These are phyloP conservation scores for Aphanomyces cochlioides DNA, from an alignment of 352 stramenopile genomes.

Conservation along the genomic window DNA sequence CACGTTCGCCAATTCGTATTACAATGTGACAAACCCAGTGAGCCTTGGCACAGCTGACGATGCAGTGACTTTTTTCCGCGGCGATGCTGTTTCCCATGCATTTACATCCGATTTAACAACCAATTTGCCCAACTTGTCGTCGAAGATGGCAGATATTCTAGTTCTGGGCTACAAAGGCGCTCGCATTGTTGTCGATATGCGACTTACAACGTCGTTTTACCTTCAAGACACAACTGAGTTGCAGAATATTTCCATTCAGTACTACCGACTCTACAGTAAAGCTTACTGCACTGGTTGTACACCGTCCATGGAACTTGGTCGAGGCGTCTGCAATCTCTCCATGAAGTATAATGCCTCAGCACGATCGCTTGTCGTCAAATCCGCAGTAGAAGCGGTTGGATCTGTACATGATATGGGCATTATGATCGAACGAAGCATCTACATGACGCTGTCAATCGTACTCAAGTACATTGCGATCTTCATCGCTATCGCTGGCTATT, in stretches of 20 bases:
- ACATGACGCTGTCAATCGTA: neutral
- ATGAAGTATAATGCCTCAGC: neutral
- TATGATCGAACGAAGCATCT: neutral
- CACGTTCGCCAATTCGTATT: neutral
- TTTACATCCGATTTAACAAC: conserved; percentile 1
- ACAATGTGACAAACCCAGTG: neutral
- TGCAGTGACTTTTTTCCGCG: conserved; percentile 1
- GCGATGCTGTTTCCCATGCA: neutral
- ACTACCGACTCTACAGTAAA: conserved; percentile 19
- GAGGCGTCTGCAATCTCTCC: conserved; percentile 9
- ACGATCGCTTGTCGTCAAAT: conserved; percentile 6
- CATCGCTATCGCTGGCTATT: conserved; percentile 7
- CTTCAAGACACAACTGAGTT: neutral
- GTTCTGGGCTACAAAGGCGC: neutral
- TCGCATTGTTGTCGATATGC: conserved; percentile 5
- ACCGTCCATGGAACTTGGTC: neutral
- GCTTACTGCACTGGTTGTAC: conserved; percentile 11
- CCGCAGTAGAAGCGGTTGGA: neutral
- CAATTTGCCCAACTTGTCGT: neutral
- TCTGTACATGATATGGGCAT: conserved; percentile 20
- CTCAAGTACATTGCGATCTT: conserved; percentile 19
- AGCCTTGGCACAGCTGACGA: conserved; percentile 4
- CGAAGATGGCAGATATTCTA: neutral
- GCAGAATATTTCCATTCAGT: conserved; percentile 4
- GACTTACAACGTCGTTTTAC: neutral